Conservation (phyloP, 805 yeast species). For the Torulaspora delbrueckii region DNA sequence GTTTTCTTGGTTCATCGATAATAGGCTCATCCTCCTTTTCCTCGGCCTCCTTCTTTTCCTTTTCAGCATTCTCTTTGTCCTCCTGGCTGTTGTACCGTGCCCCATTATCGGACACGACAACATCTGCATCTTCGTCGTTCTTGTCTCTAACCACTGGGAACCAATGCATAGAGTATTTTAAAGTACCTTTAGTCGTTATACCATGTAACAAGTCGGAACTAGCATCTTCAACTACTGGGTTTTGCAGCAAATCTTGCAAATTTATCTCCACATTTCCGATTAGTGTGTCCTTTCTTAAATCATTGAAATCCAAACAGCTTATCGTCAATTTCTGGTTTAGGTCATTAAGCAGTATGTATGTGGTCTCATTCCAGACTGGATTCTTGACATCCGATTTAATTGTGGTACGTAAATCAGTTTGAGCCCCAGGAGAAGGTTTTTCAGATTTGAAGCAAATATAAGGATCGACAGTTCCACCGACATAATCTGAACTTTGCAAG, state of each 20-base stretch:
- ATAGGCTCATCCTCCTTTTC: slow-evolving; percentile 15
- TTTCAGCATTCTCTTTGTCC: slow-evolving; percentile 3
- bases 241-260: slow-evolving; percentile 55
- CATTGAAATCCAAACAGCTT: slow-evolving; percentile 51
- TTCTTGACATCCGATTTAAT: slow-evolving; percentile 51
- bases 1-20: slow-evolving; percentile 11
- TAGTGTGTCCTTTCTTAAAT: slow-evolving; percentile 50
- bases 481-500: slow-evolving; percentile 39
- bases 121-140: slow-evolving; percentile 10
- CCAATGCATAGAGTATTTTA: slow-evolving; percentile 52
- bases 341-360: slow-evolving; percentile 51
- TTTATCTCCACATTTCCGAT: slow-evolving; percentile 51
- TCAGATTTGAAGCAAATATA: slow-evolving; percentile 47
- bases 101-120: slow-evolving; percentile 2
- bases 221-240: slow-evolving; percentile 30
- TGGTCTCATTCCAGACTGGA: slow-evolving; percentile 66
- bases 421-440: slow-evolving; percentile 42
- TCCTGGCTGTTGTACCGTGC: neutral
- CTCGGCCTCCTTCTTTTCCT: slow-evolving; percentile 7
- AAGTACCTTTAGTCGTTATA: slow-evolving; percentile 49
- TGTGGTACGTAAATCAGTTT: slow-evolving; percentile 43
- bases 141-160: slow-evolving; percentile 31
- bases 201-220: slow-evolving; percentile 35
- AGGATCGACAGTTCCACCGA: slow-evolving; percentile 51
- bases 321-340: slow-evolving; percentile 55